These are phyloP conservation scores for Thecaphora frezii DNA, from an alignment of 1,284 basidiomycete species.

Conservation along the genomic window DNA sequence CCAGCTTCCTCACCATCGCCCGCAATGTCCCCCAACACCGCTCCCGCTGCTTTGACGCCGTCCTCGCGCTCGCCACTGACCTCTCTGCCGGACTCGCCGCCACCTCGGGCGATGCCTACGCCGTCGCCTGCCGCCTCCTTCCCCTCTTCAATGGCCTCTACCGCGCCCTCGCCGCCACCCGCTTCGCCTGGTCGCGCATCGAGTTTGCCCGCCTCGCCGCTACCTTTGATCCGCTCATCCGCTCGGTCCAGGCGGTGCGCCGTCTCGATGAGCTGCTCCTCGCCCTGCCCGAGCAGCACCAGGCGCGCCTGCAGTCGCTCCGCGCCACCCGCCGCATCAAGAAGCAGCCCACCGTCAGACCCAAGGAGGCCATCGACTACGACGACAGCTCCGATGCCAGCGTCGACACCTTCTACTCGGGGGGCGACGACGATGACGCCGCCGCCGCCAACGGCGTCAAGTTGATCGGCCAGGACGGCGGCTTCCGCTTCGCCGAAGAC, in stretches of 20 bases:
- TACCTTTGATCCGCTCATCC: conserved; percentile 67
- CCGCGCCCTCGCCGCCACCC: conserved; percentile 76
- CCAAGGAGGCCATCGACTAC: conserved; percentile 7
- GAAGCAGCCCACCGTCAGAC: conserved; percentile 37
- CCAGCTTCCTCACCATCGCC: conserved; percentile 67
- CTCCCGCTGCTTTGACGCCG: conserved; percentile 64
- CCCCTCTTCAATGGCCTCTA: conserved; percentile 85
- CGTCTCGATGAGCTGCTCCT: conserved; percentile 62
- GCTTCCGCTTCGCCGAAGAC: conserved; percentile 30
- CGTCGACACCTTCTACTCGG: conserved; percentile 62
- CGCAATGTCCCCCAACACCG: conserved; percentile 65
- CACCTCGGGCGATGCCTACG: conserved; percentile 66
- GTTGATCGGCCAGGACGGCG: conserved; percentile 30
- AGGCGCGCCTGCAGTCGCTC: conserved; percentile 59
- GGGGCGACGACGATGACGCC: conserved; percentile 40
- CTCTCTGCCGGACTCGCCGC: conserved; percentile 22
- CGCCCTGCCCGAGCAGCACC: conserved; percentile 56
- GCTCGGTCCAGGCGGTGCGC: conserved; percentile 66
- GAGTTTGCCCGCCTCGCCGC: conserved; percentile 70
- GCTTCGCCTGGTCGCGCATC: conserved; percentile 71
- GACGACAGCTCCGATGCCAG: conserved; percentile 41
- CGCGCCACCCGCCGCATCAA: conserved; percentile 39
- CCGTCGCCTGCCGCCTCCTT: conserved; percentile 71
- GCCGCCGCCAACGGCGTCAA: conserved; percentile 1
- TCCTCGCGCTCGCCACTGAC: conserved; percentile 25